A percentile compares a stretch with the other conserved stretches of the same genome.
phyloP scores from a whole-genome alignment of 176 grass and related monocot genomes.

The Carex kokanica region DNA sequence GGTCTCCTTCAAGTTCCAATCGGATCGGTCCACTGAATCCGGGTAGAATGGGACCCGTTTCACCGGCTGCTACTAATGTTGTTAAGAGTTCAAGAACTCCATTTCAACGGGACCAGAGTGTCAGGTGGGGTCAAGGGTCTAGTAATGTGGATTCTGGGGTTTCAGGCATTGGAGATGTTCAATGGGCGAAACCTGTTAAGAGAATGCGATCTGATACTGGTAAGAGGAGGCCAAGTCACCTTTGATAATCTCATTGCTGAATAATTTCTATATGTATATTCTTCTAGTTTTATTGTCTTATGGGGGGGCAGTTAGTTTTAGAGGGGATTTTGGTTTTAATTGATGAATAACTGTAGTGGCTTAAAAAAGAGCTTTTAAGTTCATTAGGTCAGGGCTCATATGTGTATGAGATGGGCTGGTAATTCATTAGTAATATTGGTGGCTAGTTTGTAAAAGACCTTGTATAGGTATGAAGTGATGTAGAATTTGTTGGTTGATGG shows the following conservation, averaged over 20 bases:
- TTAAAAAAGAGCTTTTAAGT: neutral
- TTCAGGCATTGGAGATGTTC: conserved; percentile 69
- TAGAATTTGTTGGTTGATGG: neutral
- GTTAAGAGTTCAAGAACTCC: conserved; percentile 43
- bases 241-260: conserved; percentile 42
- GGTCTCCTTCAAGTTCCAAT: conserved; percentile 59
- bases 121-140: conserved; percentile 46
- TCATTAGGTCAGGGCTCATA: neutral
- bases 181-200: conserved; percentile 93
- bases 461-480: neutral
- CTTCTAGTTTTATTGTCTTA: conserved; percentile 23
- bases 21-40: conserved; percentile 56
- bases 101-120: conserved; percentile 52
- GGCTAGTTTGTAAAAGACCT: conserved; percentile 9
- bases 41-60: conserved; percentile 37
- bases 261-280: conserved; percentile 35
- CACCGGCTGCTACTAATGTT: conserved; percentile 32
- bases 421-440: neutral
- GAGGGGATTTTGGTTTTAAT: conserved; percentile 17
- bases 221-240: conserved; percentile 81
- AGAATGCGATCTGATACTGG: conserved; percentile 72
- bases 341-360: conserved; percentile 19
- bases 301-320: conserved; percentile 10
- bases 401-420: neutral
- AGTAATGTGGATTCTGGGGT: conserved; percentile 33